Percentiles rank a stretch among this genome's conserved stretches.
Evolutionary conservation across 31 red algal species (phyloP).

Genomic region (Pterothamnion heteromorphum): DNA sequence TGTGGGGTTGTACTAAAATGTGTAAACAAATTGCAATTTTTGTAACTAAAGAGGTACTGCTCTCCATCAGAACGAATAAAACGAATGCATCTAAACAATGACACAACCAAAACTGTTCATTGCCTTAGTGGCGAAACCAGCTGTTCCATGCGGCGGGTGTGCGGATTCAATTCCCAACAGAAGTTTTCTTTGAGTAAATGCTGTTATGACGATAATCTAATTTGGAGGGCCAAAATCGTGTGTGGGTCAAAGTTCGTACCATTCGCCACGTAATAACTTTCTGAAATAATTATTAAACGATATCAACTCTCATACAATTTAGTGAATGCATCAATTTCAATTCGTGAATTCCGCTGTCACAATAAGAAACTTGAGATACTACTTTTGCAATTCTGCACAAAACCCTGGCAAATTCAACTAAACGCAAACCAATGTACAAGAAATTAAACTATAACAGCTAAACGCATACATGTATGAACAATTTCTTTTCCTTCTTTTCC

Average conservation of each 20-base stretch:
- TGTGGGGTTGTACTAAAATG: no score
- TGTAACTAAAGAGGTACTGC: no score
- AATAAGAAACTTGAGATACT: background rate
- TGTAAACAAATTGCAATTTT: no score
- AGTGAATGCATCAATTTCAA: background rate
- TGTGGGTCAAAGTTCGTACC: background rate
- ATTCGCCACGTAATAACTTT: background rate
- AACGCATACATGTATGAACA: background rate
- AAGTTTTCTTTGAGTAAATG: slow-evolving; percentile 6
- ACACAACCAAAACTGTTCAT: no score
- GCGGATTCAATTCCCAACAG: no score
- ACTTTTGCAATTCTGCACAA: background rate
- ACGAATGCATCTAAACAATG: no score
- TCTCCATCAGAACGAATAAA: no score
- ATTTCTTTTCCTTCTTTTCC: background rate
- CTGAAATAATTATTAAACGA: background rate
- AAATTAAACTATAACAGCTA: background rate
- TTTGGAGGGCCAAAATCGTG: background rate
- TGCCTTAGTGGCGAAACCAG: no score
- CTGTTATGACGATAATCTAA: background rate
- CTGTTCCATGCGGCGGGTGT: no score
- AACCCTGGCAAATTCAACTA: background rate
- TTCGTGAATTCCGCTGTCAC: background rate
- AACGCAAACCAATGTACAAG: background rate
- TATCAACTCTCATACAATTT: background rate